Percentiles rank a stretch among this genome's conserved stretches.
phyloP scores from a whole-genome alignment of 257 asterid species.

The Paulownia fortunei region DNA sequence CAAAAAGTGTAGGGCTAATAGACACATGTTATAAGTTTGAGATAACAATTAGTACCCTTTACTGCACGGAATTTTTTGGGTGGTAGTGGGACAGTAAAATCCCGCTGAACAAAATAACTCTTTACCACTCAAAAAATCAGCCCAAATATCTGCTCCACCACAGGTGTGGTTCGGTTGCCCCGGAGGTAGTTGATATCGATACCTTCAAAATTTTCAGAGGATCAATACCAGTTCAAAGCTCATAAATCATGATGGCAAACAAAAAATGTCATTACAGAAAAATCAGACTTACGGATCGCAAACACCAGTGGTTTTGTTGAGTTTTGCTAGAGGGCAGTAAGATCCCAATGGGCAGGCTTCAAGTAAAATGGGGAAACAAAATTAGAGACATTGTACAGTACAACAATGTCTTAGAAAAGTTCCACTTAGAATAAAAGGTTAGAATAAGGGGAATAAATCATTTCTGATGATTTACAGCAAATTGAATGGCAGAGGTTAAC shows the following conservation, averaged over 20 bases:
- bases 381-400: slow-evolving; percentile 29
- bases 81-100: slow-evolving; percentile 85
- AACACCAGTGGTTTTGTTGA: slow-evolving; percentile 75
- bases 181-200: slow-evolving; percentile 90
- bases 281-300: slow-evolving; percentile 88
- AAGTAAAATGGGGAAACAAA: slow-evolving; percentile 21
- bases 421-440: background rate
- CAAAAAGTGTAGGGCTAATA: background rate
- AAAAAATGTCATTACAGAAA: slow-evolving; percentile 19
- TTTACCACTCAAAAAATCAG: slow-evolving; percentile 65
- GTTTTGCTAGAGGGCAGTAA: slow-evolving; percentile 77
- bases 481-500: background rate
- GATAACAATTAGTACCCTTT: slow-evolving; percentile 67
- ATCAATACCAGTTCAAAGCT: slow-evolving; percentile 22
- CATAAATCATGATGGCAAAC: slow-evolving; percentile 8
- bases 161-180: slow-evolving; percentile 82
- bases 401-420: slow-evolving; percentile 4
- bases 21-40: slow-evolving; percentile 22
- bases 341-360: slow-evolving; percentile 98
- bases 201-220: slow-evolving; percentile 48
- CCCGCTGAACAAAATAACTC: slow-evolving; percentile 90
- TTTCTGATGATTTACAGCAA: background rate
- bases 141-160: slow-evolving; percentile 97
- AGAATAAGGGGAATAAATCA: background rate
- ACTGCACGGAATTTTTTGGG: slow-evolving; percentile 66